These are phyloP conservation scores for Nannochloropsis oceanica DNA, from an alignment of 108 stramenopile genomes.

Conservation along the genomic window DNA sequence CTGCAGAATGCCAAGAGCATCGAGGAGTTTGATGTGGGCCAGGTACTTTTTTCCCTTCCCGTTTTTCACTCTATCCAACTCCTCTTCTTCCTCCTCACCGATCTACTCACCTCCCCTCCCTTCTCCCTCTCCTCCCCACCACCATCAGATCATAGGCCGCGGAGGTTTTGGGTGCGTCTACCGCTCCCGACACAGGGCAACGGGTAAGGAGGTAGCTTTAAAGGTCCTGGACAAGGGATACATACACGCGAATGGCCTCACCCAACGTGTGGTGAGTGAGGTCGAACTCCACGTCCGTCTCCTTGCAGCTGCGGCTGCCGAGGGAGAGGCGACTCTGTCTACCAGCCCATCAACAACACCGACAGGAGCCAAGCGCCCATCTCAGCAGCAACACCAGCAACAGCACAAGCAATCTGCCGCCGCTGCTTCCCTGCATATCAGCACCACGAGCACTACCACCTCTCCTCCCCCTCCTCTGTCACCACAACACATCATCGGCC, in stretches of 20 bases:
- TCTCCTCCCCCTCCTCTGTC: not conserved
- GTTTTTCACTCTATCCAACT: not conserved
- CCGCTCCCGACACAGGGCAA: constrained; percentile 21
- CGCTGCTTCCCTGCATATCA: not conserved
- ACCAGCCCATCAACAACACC: not conserved
- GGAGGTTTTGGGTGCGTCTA: constrained; percentile 40
- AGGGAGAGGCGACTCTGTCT: not conserved
- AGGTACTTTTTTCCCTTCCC: not conserved
- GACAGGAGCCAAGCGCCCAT: not conserved
- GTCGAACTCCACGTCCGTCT: constrained; percentile 1
- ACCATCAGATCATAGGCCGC: constrained; percentile 24
- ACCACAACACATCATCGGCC: not conserved
- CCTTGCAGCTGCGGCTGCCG: not conserved
- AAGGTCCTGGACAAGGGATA: constrained; percentile 39
- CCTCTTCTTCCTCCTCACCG: not conserved
- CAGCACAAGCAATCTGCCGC: not conserved
- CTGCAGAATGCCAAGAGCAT: not conserved
- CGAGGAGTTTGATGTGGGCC: not conserved
- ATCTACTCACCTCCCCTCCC: not conserved
- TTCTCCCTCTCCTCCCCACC: not conserved
- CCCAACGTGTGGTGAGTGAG: constrained; percentile 14
- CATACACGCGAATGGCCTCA: constrained; percentile 1
- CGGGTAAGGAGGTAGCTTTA: constrained; percentile 33
- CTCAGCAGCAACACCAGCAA: not conserved
- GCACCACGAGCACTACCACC: not conserved